Base-by-base conservation (phyloP, 495 filamentous ascomycete species). In the Penicillium bialowiezense region DNA sequence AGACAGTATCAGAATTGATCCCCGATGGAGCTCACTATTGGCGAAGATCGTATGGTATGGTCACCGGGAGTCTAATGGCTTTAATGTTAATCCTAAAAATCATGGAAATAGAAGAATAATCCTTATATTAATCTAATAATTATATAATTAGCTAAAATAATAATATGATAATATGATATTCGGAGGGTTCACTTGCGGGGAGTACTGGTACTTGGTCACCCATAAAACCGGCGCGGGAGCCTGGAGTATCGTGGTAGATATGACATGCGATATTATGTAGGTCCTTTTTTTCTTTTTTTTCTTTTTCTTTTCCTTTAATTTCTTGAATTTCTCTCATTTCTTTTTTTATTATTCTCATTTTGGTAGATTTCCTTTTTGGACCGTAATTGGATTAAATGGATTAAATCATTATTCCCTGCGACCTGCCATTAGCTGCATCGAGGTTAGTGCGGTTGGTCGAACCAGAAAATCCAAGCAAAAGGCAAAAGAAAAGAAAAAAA, bases 41-140 rank as follows among this genome's bases (percentile, higher is more conserved):
- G n/a, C n/a, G 24, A 28, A 28, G 24, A 28, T 28, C 24, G 29
- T 45, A 45, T 42, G 44, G 45, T 38, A 24, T 31, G 42, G 34
- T 15, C 50, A 48, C 42, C 50, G 50, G 44, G 46, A 54, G 46
- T 47, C 46, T 50, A 54, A 54, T 47, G 45, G 51, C 21, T 38
- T 51, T 51, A 50, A 55, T 54, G 52, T 54, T 54, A 54, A 54
- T 49, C 23, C 41, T 54, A n/a, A n/a, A n/a, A n/a, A n/a, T n/a
- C n/a, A n/a, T n/a, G n/a, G n/a, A n/a, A n/a, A n/a, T n/a, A n/a
- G n/a, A n/a, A n/a, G n/a, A n/a, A n/a, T n/a, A n/a, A n/a, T n/a
- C n/a, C n/a, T n/a, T n/a, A n/a, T n/a, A n/a, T n/a, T n/a, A n/a
- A n/a, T n/a, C n/a, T n/a, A n/a, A n/a, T n/a, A n/a, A n/a, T n/a